Base-by-base conservation (phyloP, 257 asterid genomes). In the Solanum piurae region DNA sequence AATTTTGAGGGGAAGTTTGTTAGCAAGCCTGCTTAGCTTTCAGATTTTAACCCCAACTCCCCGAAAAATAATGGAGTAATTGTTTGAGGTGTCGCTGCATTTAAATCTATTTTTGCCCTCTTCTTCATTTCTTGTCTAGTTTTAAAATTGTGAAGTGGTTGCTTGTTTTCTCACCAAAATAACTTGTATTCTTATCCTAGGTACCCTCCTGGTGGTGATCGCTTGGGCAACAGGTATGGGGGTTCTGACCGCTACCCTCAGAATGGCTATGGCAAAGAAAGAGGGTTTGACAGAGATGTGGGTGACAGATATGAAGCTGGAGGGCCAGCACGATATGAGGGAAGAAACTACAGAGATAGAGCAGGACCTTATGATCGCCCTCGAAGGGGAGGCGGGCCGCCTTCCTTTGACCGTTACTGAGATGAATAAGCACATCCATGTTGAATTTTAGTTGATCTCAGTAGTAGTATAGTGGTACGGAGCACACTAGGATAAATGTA, bases 181-280 rank as follows among this genome's bases (percentile, higher is more conserved):
- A 13, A 73, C 23, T 46, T 64, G 4, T 9, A 27, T 60, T 79
- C 75, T 25, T 60, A 38, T 73, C 25, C 25, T 90, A 96, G 99
- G 97, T 95, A 93, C 75, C 91, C 98, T 44, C 90, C 93, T 8
- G 86, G 91, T 72, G 98, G 89, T 31, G 98, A 94, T 58, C 94
- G 97, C 16, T 93, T 93, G n/a, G 96, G 88, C 60, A 97, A 93
- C 64, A 93, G 98, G 90, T 94, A 93, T 69, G 98, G 90, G 31
- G 93, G 86, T 20, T 87, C 95, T 52, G 99, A 94, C 46, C 98
- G 95, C 62, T 94, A 93, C 90, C 94, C 96, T 36, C 94, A 86
- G 49, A 93, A 86, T 52, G 98, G 95, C n/a, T 94, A 91, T 71
- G 94, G 96, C 27, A 86, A 86, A 86, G 84, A 52, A 36, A 86